Base-by-base conservation (phyloP, 2,329 filamentous ascomycete species). In the Ophiostoma tasmaniense region DNA sequence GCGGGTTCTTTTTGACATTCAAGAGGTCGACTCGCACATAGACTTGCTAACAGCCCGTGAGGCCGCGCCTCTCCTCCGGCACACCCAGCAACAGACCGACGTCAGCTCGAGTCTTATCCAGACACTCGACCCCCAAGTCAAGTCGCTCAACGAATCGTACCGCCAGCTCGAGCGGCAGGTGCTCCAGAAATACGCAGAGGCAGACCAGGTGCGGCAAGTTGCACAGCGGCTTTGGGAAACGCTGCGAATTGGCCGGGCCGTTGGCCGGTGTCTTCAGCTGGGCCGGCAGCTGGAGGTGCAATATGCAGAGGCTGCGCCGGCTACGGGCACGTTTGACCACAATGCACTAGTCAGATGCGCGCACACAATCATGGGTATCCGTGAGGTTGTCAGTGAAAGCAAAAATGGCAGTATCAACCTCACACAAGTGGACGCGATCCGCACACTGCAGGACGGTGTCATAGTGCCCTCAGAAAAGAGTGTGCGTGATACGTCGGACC, bases 21-120 rank as follows among this genome's bases (percentile, higher is more conserved):
- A 98, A 77, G 95, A 98, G 79, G 90, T 99, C 73, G 94, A 98
- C 79, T 96, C 93, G 0, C 93, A 96, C 77, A 97, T 99, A 72
- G 92, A 99, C 78, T 86, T 87, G 3, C 85, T 98, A 55, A 96
- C 94, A 6, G 95, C 93, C 2, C 89, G 90, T 72, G 91, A 89
- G 35, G 93, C 95, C 2, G 81, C 94, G 0, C 91, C 93, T 0
- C 83, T 99, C 35, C 85, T 99, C 25, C 82, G 88, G 37, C 85
- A 97, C 78, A 96, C 93, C 2, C 84, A 88, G 71, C 81, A 86
- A 61, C 91, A 95, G 77, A 90, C 88, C 17, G 84, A 87, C 39
- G 88, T 92, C 1, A 92, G 90, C 73, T 83, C 85, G 67, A 84
- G 83, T 67, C 90, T 98, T 72, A 81, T 97, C 68, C 80, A 85